Percentiles rank a stretch among this genome's conserved stretches.
These are phyloP conservation scores for Coccomyxa subellipsoidea DNA, from an alignment of 163 green algal species.

Conservation along the genomic window DNA sequence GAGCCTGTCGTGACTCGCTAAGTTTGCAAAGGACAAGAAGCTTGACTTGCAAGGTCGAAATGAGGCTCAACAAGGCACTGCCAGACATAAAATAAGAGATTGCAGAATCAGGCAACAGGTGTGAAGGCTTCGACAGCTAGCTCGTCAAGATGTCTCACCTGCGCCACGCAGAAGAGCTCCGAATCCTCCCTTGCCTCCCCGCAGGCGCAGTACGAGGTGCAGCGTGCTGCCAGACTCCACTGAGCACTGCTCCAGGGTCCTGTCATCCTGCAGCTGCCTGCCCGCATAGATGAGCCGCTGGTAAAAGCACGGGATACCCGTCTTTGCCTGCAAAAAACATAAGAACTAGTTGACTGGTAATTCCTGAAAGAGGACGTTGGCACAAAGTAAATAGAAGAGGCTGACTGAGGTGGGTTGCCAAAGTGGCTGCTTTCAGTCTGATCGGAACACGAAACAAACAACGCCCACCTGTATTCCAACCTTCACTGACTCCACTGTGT, in stretches of 20 bases:
- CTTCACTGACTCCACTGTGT: not conserved
- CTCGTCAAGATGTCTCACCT: not conserved
- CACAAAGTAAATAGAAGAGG: no score
- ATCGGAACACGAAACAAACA: no score
- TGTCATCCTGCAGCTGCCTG: conserved; percentile 94
- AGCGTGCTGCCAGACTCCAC: conserved; percentile 88
- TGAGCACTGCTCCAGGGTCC: conserved; percentile 84
- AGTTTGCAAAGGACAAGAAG: no score
- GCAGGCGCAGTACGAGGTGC: conserved; percentile 76
- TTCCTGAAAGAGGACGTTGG: no score
- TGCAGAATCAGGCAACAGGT: no score
- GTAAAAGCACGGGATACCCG: conserved; percentile 79
- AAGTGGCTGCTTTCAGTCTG: no score
- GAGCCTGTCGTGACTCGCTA: no score
- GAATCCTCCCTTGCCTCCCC: conserved; percentile 47
- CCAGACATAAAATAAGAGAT: no score
- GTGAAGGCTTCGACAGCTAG: no score
- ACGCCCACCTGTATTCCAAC: not conserved
- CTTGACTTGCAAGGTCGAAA: no score
- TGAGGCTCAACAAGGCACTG: no score
- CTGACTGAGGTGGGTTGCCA: no score
- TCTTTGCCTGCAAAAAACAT: not conserved
- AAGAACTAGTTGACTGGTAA: not conserved
- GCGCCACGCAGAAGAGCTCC: not conserved
- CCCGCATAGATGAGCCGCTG: conserved; percentile 73